Conservation (phyloP, 306 rosid species). For the Fragaria iinumae region DNA sequence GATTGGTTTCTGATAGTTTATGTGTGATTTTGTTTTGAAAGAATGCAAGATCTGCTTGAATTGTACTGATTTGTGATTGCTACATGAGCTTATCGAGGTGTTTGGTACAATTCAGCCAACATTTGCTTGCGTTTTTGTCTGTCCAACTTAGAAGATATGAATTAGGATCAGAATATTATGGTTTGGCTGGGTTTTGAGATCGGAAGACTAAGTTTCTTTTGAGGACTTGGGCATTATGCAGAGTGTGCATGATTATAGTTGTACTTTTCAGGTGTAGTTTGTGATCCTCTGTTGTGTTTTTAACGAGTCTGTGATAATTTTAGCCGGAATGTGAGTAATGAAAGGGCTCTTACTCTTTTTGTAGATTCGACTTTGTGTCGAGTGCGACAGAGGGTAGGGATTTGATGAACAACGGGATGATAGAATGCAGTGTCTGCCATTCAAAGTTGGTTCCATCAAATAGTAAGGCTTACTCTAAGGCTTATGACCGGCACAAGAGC, state of each 20-base stretch:
- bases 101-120: not conserved
- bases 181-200: not conserved
- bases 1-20: slow-evolving; percentile 5
- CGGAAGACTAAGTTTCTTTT: not conserved
- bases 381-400: slow-evolving; percentile 30
- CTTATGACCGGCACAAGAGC: slow-evolving; percentile 84
- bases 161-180: not conserved
- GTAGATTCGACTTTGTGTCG: slow-evolving; percentile 50
- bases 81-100: slow-evolving; percentile 8
- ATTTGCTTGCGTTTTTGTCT: not conserved
- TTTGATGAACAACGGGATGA: slow-evolving; percentile 72
- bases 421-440: slow-evolving; percentile 97
- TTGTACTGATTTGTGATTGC: not conserved
- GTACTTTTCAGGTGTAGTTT: not conserved
- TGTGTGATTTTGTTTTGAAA: slow-evolving; percentile 11
- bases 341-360: not conserved
- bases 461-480: slow-evolving; percentile 66
- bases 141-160: not conserved
- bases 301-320: no score
- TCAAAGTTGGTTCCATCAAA: slow-evolving; percentile 80
- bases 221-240: not conserved
- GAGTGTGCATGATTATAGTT: not conserved
- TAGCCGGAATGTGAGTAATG: not conserved
- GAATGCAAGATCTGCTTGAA: slow-evolving; percentile 44
- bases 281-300: not conserved